phyloP scores from a whole-genome alignment of 208 protist species.

The Trypanosoma grayi region DNA sequence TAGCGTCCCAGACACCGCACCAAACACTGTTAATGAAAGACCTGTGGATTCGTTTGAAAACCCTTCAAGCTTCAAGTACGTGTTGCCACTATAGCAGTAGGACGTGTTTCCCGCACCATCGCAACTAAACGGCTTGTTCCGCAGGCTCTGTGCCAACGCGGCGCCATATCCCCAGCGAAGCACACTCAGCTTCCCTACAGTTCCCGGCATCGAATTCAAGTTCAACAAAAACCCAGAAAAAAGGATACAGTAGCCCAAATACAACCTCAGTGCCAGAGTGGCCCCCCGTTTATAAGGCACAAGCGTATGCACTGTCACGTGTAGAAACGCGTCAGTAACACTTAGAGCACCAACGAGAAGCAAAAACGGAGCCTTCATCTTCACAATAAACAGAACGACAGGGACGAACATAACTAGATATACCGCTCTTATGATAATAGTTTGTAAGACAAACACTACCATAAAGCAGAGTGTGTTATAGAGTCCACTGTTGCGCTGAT shows the following conservation, averaged over 20 bases:
- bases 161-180: slow-evolving; percentile 63
- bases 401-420: slow-evolving; percentile 44
- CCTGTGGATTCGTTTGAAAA: slow-evolving; percentile 42
- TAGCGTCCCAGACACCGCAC: slow-evolving; percentile 8
- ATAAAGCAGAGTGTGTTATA: slow-evolving; percentile 46
- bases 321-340: slow-evolving; percentile 44
- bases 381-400: slow-evolving; percentile 41
- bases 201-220: slow-evolving; percentile 34
- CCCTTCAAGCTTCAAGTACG: slow-evolving; percentile 47
- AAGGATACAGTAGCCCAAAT: slow-evolving; percentile 47
- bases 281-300: slow-evolving; percentile 28
- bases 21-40: slow-evolving; percentile 11
- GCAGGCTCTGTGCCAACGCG: slow-evolving; percentile 44
- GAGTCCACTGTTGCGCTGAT: slow-evolving; percentile 48
- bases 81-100: slow-evolving; percentile 61
- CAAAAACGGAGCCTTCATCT: slow-evolving; percentile 32
- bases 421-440: slow-evolving; percentile 28
- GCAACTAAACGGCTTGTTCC: slow-evolving; percentile 42
- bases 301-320: slow-evolving; percentile 32
- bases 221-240: slow-evolving; percentile 71
- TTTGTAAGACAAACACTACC: slow-evolving; percentile 32
- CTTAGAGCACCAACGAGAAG: slow-evolving; percentile 40
- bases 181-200: slow-evolving; percentile 37
- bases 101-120: slow-evolving; percentile 59
- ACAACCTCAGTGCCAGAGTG: slow-evolving; percentile 24